Percentiles rank a stretch among this genome's conserved stretches.
Evolutionary conservation across 805 yeast genomes (phyloP).

Genomic region (Kodamaea jinghongensis): DNA sequence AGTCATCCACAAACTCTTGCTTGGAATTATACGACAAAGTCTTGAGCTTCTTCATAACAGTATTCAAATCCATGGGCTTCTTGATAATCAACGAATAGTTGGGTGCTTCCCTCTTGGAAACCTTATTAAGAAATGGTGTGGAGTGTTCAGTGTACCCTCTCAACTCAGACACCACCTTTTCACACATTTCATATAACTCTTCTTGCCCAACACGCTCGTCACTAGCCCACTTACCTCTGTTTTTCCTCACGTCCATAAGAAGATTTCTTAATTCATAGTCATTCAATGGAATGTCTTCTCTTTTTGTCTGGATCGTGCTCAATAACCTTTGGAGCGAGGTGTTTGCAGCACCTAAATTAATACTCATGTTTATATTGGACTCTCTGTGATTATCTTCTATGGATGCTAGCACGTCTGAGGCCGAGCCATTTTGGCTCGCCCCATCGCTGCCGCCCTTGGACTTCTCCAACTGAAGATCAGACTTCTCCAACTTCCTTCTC

Average conservation of each 20-base stretch:
- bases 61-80: slow-evolving; percentile 93
- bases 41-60: slow-evolving; percentile 88
- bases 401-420: neutral
- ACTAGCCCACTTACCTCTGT: slow-evolving; percentile 96
- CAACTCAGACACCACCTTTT: slow-evolving; percentile 85
- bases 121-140: slow-evolving; percentile 91
- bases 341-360: slow-evolving; percentile 38
- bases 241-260: slow-evolving; percentile 89
- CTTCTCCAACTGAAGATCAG: slow-evolving; percentile 65
- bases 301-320: slow-evolving; percentile 70
- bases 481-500: slow-evolving; percentile 73
- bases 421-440: slow-evolving; percentile 16
- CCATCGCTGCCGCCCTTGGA: slow-evolving; percentile 16
- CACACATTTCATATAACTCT: slow-evolving; percentile 96
- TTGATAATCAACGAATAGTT: slow-evolving; percentile 88
- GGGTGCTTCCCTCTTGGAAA: slow-evolving; percentile 97
- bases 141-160: slow-evolving; percentile 95
- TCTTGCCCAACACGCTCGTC: slow-evolving; percentile 96
- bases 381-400: neutral
- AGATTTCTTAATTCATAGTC: slow-evolving; percentile 82
- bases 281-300: slow-evolving; percentile 70
- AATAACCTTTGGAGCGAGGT: slow-evolving; percentile 70
- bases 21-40: slow-evolving; percentile 79
- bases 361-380: slow-evolving; percentile 20
- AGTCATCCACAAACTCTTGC: slow-evolving; percentile 88